Evolutionary conservation across 345 rosid genomes (phyloP).

Genomic region (Atalantia buxifolia): DNA sequence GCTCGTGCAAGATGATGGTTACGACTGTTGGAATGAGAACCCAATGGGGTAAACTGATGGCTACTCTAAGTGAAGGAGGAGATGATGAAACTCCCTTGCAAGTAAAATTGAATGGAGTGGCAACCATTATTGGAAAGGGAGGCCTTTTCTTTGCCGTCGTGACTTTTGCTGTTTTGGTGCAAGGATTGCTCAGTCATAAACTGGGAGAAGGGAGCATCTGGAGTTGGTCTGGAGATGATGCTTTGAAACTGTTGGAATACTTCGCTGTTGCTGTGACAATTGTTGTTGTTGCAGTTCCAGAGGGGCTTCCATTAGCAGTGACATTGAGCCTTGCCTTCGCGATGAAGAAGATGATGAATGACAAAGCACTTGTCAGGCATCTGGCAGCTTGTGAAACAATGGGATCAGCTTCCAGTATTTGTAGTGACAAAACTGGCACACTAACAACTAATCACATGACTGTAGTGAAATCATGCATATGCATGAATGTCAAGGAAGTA

Average conservation of each 20-base stretch:
- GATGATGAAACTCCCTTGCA: constrained; percentile 96
- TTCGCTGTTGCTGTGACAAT: constrained; percentile 92
- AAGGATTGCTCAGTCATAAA: constrained; percentile 65
- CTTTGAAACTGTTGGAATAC: constrained; percentile 67
- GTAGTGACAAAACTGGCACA: constrained; percentile 95
- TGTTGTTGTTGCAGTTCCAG: constrained; percentile 97
- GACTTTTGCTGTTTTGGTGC: constrained; percentile 80
- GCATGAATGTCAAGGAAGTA: constrained; percentile 58
- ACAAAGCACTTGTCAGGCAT: constrained; percentile 88
- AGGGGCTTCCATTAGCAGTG: constrained; percentile 92
- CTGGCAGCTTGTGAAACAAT: constrained; percentile 95
- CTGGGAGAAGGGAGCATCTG: constrained; percentile 42
- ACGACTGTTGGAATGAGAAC: constrained; percentile 98
- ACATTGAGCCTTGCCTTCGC: constrained; percentile 97
- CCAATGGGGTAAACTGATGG: constrained; percentile 94
- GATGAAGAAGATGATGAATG: constrained; percentile 99
- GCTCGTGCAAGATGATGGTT: constrained; percentile 86
- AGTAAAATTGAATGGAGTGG: constrained; percentile 91
- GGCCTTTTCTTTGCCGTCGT: constrained; percentile 83
- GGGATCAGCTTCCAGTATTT: constrained; percentile 95
- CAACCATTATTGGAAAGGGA: constrained; percentile 81
- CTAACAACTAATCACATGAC: constrained; percentile 93
- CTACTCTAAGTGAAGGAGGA: constrained; percentile 93
- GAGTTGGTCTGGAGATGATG: constrained; percentile 82
- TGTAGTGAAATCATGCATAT: constrained; percentile 83